Conservation (phyloP, 2,329 filamentous ascomycete species). For the Cytospora mali region DNA sequence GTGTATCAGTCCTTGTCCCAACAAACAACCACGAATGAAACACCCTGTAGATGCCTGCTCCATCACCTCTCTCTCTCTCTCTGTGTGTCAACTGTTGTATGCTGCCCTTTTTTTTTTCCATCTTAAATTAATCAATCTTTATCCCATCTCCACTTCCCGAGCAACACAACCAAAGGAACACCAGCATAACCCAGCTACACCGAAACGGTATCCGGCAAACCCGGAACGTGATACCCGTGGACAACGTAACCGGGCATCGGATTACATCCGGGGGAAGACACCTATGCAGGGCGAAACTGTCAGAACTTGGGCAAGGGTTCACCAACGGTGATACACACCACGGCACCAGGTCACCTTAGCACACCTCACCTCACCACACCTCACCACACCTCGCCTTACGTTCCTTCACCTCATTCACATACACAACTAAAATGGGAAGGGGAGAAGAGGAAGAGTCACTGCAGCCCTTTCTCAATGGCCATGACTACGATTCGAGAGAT, state of each 20-base stretch:
- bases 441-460: background rate
- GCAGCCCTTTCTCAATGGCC: conserved; percentile 9
- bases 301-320: background rate
- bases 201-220: no score
- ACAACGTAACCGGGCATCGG: no score
- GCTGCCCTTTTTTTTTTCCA: no score
- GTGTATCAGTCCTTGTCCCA: background rate
- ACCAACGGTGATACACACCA: background rate
- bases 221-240: background rate
- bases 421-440: background rate
- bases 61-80: background rate
- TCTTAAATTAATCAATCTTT: background rate
- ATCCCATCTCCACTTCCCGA: background rate
- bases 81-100: background rate
- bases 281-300: no score
- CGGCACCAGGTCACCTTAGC: no score
- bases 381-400: background rate
- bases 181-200: background rate
- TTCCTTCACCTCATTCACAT: no score
- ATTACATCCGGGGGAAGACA: no score
- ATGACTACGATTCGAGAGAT: conserved; percentile 2
- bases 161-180: no score
- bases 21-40: background rate
- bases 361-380: no score
- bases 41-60: no score